Conservation (phyloP, 2,329 filamentous ascomycete species). For the Colletotrichum orchidophilum region DNA sequence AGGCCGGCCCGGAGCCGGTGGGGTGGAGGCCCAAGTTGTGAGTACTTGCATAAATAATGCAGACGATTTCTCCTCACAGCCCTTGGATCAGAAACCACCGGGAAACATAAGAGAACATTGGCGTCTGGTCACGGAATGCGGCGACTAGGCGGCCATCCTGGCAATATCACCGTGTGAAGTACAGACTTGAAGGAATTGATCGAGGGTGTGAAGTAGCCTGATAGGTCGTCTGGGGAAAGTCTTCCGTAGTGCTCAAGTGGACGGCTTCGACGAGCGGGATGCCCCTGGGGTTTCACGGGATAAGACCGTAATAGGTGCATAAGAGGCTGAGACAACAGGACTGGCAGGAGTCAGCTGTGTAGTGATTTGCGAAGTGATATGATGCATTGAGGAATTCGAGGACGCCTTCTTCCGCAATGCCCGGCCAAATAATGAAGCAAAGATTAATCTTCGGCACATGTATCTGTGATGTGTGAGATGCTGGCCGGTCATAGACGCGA, state of each 20-base stretch:
- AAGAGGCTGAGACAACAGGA: neutral
- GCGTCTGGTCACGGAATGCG: neutral
- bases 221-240: neutral
- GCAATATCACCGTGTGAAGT: neutral
- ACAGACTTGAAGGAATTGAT: neutral
- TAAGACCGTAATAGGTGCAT: neutral
- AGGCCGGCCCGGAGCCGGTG: conserved; percentile 29
- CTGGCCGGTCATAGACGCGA: neutral
- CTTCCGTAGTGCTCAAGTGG: neutral
- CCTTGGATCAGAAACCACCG: neutral
- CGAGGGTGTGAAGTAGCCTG: no score
- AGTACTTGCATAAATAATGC: conserved; percentile 34
- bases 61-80: neutral
- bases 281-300: neutral
- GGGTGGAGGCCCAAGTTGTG: conserved; percentile 8
- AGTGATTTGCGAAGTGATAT: neutral
- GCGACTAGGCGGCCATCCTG: neutral
- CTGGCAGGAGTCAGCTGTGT: neutral
- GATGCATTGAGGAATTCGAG: neutral
- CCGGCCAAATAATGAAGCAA: neutral
- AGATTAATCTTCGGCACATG: neutral
- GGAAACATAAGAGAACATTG: neutral
- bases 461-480: neutral
- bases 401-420: neutral
- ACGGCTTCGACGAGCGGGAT: neutral